Evolutionary conservation across 2,329 filamentous ascomycete genomes (phyloP), one percentile per base, ranked within the genome.

Genomic region (Diaporthe helianthi): DNA sequence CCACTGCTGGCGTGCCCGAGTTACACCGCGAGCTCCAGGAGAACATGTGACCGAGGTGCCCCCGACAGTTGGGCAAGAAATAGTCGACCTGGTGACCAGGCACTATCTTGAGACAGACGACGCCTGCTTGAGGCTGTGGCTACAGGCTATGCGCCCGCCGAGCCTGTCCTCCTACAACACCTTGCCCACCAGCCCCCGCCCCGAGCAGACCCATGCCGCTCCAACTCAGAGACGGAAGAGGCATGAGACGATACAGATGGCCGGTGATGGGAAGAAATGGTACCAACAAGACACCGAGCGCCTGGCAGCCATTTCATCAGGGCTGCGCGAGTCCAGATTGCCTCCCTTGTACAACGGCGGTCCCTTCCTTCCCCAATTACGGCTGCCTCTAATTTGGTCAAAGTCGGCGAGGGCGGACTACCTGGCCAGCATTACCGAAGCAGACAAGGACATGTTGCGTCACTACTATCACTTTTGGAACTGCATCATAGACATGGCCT

Each of bases 101-200:
- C 70, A 76, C 53, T 76, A 75, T 61, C 41, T 76, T 10, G 74
- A 76, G 61, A 69, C 51, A 7, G 74, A 74, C 53, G 72, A 73
- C 33, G 52, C 71, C 4, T 65, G 67, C 4, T 38, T 72, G 9
- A 69, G 73, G 52, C 24, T 70, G 0, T 76, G 73, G 73, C 55
- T 76, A 10, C 61, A 72, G 29, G 65, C 55, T 19, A 38, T 66
- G 10, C 46, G 46, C 2, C 41, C 68, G 4, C 49, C 65, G 22
- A 26, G 33, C 6, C 24, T 29, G 24, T 70, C 68, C 19, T 33
- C 54, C 3, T 70, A 70, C 52, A 38, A 60, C 1, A 68, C 68
- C n/a, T 29, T 70, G 38, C 54, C 54, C 53, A 64, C 15, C n/a
- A 22, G 31, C 33, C 24, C 31, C 9, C 33, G 44, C 26, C 26